phyloP scores from a whole-genome alignment of 2,329 filamentous ascomycete genomes.

The Claviceps sorghi region DNA sequence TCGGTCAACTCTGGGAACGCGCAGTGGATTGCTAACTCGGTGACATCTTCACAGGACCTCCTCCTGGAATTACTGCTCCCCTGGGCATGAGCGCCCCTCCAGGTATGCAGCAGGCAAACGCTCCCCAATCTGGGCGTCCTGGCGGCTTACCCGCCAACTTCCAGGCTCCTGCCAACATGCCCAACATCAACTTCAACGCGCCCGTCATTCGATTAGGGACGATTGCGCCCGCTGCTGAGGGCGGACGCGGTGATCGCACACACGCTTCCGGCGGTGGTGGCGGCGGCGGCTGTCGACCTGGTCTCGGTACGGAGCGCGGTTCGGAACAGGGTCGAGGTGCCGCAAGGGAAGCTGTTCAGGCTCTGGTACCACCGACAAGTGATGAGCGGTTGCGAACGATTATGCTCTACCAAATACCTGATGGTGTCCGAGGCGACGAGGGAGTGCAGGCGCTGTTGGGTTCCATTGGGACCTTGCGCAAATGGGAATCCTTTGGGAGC shows the following conservation, averaged over 20 bases:
- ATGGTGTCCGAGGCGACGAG: slow-evolving; percentile 61
- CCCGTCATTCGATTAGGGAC: slow-evolving; percentile 90
- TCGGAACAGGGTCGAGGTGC: slow-evolving; percentile 53
- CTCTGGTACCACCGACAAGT: slow-evolving; percentile 64
- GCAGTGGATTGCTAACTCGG: background rate
- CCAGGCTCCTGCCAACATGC: slow-evolving; percentile 79
- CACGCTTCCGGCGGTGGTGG: slow-evolving; percentile 12
- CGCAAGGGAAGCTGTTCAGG: slow-evolving; percentile 53
- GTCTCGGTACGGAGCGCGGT: slow-evolving; percentile 48
- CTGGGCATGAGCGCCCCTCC: slow-evolving; percentile 70
- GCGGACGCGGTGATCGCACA: slow-evolving; percentile 28
- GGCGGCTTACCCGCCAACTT: slow-evolving; percentile 70
- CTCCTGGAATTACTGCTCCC: slow-evolving; percentile 63
- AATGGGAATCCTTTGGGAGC: slow-evolving; percentile 65
- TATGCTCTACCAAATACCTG: slow-evolving; percentile 75
- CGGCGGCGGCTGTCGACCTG: slow-evolving; percentile 26
- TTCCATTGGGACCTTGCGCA: slow-evolving; percentile 62
- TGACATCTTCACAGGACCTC: slow-evolving; percentile 38
- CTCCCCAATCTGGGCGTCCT: slow-evolving; percentile 63
- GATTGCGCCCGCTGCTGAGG: slow-evolving; percentile 39
- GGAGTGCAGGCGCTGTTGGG: slow-evolving; percentile 65
- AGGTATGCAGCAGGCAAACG: slow-evolving; percentile 63
- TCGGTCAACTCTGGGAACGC: background rate
- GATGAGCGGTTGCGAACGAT: slow-evolving; percentile 89
- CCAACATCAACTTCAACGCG: slow-evolving; percentile 96